A percentile compares a stretch with the other conserved stretches of the same genome.
Evolutionary conservation across 2,329 filamentous ascomycete genomes (phyloP).

Genomic region (Scedosporium boydii): DNA sequence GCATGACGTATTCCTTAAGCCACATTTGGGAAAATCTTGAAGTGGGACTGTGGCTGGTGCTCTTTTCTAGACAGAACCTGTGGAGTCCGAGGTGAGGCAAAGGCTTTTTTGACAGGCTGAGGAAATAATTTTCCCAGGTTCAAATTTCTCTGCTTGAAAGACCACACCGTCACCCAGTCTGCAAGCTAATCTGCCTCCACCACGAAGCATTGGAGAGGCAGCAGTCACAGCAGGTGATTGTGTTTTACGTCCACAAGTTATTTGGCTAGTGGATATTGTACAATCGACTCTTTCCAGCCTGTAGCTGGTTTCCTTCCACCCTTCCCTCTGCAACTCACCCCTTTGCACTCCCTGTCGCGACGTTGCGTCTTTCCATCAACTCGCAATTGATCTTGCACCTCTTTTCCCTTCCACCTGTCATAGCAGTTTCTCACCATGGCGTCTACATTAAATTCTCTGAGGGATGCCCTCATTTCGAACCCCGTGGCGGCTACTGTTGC

Average conservation of each 20-base stretch:
- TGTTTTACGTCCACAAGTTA: not conserved
- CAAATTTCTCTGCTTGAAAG: slow-evolving; percentile 1
- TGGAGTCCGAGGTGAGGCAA: not conserved
- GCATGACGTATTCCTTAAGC: too few relatives aligned
- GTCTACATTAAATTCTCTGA: slow-evolving; percentile 39
- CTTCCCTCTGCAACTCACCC: not conserved
- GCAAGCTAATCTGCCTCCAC: slow-evolving; percentile 1
- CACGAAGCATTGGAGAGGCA: not conserved
- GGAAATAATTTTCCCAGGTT: slow-evolving; percentile 2
- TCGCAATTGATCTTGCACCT: not conserved
- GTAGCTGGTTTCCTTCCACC: too few relatives aligned
- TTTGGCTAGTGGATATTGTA: not conserved
- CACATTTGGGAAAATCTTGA: not conserved
- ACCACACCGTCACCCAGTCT: not conserved
- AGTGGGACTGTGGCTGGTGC: not conserved
- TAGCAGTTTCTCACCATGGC: slow-evolving; percentile 32
- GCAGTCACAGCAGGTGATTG: not conserved
- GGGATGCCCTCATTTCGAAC: slow-evolving; percentile 63
- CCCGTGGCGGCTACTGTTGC: slow-evolving; percentile 58
- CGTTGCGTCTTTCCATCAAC: not conserved
- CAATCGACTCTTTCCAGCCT: not conserved
- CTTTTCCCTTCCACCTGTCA: not conserved
- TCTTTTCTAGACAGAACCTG: not conserved
- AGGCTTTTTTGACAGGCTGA: not conserved
- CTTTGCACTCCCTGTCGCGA: not conserved